A percentile compares a stretch with the other conserved stretches of the same genome.
Conservation (phyloP, 73 alveolate genomes). For the Effrenium voratum region DNA sequence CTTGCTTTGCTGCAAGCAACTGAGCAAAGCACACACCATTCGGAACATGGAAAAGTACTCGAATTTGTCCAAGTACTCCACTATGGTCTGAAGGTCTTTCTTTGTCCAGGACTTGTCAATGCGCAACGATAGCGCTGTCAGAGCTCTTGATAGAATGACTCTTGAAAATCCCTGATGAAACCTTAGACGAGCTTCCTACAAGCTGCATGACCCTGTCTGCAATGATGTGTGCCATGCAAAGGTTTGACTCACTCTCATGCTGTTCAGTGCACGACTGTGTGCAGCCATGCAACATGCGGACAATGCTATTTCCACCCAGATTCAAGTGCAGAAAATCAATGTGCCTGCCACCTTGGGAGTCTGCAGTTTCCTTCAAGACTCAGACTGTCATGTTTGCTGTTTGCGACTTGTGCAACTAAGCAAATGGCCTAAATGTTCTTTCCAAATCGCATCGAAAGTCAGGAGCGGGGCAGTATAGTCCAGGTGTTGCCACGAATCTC, state of each 20-base stretch:
- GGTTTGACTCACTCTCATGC: too few species aligned
- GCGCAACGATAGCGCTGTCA: constrained; percentile 25
- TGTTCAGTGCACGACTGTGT: too few species aligned
- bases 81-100: constrained; percentile 29
- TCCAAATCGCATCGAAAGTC: constrained; percentile 30
- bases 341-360: constrained; percentile 43
- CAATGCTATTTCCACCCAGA: background rate
- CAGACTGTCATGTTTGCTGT: background rate
- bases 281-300: background rate
- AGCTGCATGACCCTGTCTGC: background rate
- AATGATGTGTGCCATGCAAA: background rate
- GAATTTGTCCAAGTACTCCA: constrained; percentile 32
- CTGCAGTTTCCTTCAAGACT: too few species aligned
- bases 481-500: background rate
- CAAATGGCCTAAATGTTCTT: background rate
- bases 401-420: background rate
- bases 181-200: background rate
- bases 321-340: constrained; percentile 41
- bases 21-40: constrained; percentile 7
- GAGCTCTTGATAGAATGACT: constrained; percentile 19
- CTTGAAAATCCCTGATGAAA: constrained; percentile 23
- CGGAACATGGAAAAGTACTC: constrained; percentile 77
- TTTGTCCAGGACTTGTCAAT: constrained; percentile 35
- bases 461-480: background rate
- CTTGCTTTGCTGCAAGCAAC: background rate